These are phyloP conservation scores for Lanmaoa pseudosensibilis DNA, from an alignment of 768 basidiomycete genomes.

Conservation along the genomic window DNA sequence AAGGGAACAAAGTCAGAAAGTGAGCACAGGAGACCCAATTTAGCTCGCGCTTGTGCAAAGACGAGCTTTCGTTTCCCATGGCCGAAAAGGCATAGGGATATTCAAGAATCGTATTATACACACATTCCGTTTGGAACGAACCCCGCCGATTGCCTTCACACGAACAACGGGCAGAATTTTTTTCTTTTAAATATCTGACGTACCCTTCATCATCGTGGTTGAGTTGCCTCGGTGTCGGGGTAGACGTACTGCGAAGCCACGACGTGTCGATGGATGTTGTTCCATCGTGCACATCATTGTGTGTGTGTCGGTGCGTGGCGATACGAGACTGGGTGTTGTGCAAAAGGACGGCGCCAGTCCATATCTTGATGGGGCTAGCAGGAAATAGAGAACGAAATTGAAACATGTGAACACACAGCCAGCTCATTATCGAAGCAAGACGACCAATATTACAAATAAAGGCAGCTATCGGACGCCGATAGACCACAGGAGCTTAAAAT, in stretches of 20 bases:
- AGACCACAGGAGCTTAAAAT: not conserved
- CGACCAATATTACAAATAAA: not conserved
- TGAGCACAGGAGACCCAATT: not conserved
- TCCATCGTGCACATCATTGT: not conserved
- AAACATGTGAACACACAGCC: not conserved
- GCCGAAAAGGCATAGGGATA: not conserved
- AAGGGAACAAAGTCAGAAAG: constrained; percentile 10
- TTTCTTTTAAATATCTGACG: not conserved
- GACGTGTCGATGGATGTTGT: not conserved
- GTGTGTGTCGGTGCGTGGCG: not conserved
- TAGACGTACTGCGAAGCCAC: not conserved
- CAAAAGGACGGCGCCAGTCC: not conserved
- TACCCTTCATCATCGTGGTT: not conserved
- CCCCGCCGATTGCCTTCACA: not conserved
- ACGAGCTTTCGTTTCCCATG: not conserved
- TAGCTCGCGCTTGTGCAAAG: constrained; percentile 1
- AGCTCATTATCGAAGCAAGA: not conserved
- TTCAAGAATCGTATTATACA: not conserved
- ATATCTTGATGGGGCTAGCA: constrained; percentile 4
- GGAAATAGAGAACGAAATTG: not conserved
- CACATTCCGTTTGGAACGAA: not conserved
- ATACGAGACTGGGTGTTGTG: no score
- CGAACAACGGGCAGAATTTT: not conserved
- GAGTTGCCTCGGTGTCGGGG: not conserved
- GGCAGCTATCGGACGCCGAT: not conserved